These are phyloP conservation scores for Cordyceps cicadae DNA, from an alignment of 2,329 filamentous ascomycete genomes.

Conservation along the genomic window DNA sequence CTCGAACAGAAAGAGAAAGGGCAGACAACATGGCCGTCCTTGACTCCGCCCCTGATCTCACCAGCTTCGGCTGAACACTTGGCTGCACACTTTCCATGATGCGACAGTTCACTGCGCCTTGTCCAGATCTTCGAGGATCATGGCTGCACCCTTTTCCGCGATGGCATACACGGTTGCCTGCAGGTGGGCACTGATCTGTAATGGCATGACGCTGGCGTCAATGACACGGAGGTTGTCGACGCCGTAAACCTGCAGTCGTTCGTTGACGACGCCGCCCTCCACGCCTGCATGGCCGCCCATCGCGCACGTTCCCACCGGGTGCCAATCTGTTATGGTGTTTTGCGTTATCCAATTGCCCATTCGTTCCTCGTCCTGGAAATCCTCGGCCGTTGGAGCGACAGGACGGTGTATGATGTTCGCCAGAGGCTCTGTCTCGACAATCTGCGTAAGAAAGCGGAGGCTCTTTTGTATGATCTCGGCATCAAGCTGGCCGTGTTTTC, in stretches of 20 bases:
- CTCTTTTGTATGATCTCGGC: conserved; percentile 34
- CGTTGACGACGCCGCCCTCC: conserved; percentile 24
- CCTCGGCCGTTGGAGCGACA: conserved; percentile 18
- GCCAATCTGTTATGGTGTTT: conserved; percentile 27
- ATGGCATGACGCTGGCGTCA: conserved; percentile 24
- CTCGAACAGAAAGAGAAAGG: too few relatives aligned
- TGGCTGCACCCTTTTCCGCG: conserved; percentile 24
- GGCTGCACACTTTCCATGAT: too few relatives aligned
- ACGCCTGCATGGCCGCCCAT: conserved; percentile 25
- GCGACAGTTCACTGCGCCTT: neutral
- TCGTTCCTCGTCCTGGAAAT: conserved; percentile 12
- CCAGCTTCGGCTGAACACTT: too few relatives aligned
- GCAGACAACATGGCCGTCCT: too few relatives aligned
- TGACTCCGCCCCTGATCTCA: too few relatives aligned
- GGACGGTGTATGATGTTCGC: conserved; percentile 27
- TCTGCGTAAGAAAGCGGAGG: conserved; percentile 30
- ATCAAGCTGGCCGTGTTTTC: conserved; percentile 32
- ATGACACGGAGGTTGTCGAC: conserved; percentile 20
- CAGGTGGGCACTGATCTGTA: conserved; percentile 22
- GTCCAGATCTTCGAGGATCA: conserved; percentile 21
- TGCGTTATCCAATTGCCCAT: conserved; percentile 21
- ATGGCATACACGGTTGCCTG: conserved; percentile 25
- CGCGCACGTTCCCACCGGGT: conserved; percentile 32
- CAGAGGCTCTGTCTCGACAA: conserved; percentile 29
- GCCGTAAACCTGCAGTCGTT: conserved; percentile 23